These are phyloP conservation scores for Sporisorium iseilematis-ciliati DNA, from an alignment of 1,284 basidiomycete species.

Conservation along the genomic window DNA sequence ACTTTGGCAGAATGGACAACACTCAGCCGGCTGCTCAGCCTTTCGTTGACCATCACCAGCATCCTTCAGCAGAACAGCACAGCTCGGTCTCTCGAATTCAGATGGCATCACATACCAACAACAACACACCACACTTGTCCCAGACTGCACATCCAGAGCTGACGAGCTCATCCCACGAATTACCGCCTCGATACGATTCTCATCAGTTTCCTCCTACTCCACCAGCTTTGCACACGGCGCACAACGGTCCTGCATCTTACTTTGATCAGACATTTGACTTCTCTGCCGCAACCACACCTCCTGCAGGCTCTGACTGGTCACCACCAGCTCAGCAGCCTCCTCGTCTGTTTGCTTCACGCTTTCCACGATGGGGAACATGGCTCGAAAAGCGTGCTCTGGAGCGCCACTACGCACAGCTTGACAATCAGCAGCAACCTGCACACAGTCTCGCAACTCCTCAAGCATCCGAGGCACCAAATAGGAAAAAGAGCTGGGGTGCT, in stretches of 20 bases:
- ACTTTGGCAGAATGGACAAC: neutral
- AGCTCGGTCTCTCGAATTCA: neutral
- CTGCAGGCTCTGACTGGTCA: neutral
- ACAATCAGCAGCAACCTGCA: conserved; percentile 8
- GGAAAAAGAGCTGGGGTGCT: conserved; percentile 55
- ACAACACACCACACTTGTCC: neutral
- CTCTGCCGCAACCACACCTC: neutral
- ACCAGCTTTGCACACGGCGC: conserved; percentile 26
- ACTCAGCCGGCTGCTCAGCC: conserved; percentile 7
- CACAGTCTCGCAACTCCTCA: neutral
- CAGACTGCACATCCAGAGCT: conserved; percentile 3
- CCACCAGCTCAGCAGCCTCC: conserved; percentile 8
- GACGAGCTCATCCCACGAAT: conserved; percentile 7
- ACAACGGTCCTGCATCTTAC: conserved; percentile 8
- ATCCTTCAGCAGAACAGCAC: neutral
- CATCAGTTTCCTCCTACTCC: conserved; percentile 52
- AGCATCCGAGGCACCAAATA: conserved; percentile 7
- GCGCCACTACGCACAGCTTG: conserved; percentile 47
- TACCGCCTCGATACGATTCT: conserved; percentile 36
- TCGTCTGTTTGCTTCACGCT: conserved; percentile 32
- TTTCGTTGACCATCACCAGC: neutral
- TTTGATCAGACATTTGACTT: conserved; percentile 10
- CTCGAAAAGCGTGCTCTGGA: conserved; percentile 54
- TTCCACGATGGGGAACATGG: conserved; percentile 53
- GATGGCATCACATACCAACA: neutral